Base-by-base conservation (phyloP, 1,284 basidiomycete genomes). In the Fomitopsis betulina region DNA sequence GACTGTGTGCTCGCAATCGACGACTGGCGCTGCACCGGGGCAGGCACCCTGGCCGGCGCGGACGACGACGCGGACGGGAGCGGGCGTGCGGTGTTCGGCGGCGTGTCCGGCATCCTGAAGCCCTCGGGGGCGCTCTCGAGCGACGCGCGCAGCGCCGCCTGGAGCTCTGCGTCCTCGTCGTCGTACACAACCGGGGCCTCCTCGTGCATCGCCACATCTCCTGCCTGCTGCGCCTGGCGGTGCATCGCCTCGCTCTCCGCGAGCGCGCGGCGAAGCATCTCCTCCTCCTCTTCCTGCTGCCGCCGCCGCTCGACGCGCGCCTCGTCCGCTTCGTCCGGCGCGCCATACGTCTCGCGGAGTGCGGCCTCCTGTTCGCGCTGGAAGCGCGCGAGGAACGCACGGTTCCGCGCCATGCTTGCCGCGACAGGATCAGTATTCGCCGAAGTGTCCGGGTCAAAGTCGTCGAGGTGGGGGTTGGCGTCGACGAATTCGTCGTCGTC, bases 91-190 rank as follows among this genome's bases (percentile, higher is more conserved):
- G 64, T 54, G 12, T 42, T 59, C 2, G 68, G 64, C 23, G 67
- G 68, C 17, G 68, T 59, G 19, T 66, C 60, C 17, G 79, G 77
- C 10, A 79, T 61, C 23, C 63, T 65, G 68, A 79, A 87, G 35
- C 78, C 87, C 19, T 76, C 71, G 0, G 91, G 86, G 25, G 86
- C 70, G 45, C 79, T 78, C 65, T 89, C 88, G 64, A 96, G 75
- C 43, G 91, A 94, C 2, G 93, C 94, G 67, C 79, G 86, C 55
- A 96, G 74, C 13, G 94, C 94, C 23, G 91, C 91, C 72, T 95
- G 84, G 38, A 96, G 75, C 67, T 92, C 89, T 37, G 81, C 85
- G 65, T 96, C 93, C 63, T 95, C 93, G 63, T 95, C 91, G 64
- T 94, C 93, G 64, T 94, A 91, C 43, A 51, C n/a, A 19, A 54